Evolutionary conservation across 2,329 filamentous ascomycete species (phyloP).

Genomic region (Neonectria hederae): DNA sequence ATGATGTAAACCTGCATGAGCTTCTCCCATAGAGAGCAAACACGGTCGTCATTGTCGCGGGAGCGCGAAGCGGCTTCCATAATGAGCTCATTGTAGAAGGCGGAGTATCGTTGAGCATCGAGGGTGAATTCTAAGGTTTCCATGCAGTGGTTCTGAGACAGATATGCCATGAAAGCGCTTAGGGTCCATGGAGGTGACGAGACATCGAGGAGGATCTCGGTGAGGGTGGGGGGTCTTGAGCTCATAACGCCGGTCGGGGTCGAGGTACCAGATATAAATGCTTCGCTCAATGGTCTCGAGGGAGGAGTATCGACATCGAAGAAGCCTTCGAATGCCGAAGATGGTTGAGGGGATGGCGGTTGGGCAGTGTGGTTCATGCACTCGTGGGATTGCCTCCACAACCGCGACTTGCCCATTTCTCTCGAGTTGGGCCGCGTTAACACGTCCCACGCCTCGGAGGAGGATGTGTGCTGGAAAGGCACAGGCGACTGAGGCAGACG

Average conservation of each 20-base stretch:
- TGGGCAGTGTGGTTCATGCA: constrained; percentile 54
- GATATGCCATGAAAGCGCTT: constrained; percentile 92
- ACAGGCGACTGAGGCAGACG: constrained; percentile 8
- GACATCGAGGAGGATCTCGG: constrained; percentile 87
- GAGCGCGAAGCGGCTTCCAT: constrained; percentile 49
- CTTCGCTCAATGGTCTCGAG: constrained; percentile 61
- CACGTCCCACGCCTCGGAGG: constrained; percentile 33
- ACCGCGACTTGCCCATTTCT: constrained; percentile 59
- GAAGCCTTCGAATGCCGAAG: constrained; percentile 57
- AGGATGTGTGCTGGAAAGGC: constrained; percentile 24
- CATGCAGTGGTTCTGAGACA: constrained; percentile 96
- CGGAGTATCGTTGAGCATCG: constrained; percentile 86
- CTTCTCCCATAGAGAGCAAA: constrained; percentile 86
- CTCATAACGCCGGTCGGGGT: constrained; percentile 47
- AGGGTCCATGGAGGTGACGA: constrained; percentile 91
- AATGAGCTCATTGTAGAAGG: constrained; percentile 60
- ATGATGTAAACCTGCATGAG: constrained; percentile 90
- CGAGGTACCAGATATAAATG: constrained; percentile 55
- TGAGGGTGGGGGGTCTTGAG: constrained; percentile 70
- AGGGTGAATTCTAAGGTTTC: constrained; percentile 97
- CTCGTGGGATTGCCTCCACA: constrained; percentile 55
- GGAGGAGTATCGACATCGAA: constrained; percentile 53
- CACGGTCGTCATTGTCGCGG: constrained; percentile 65
- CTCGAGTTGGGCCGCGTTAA: constrained; percentile 29
- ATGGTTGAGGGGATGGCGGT: constrained; percentile 55